These are phyloP conservation scores for Verbena officinalis DNA, from an alignment of 257 asterid genomes.

Conservation along the genomic window DNA sequence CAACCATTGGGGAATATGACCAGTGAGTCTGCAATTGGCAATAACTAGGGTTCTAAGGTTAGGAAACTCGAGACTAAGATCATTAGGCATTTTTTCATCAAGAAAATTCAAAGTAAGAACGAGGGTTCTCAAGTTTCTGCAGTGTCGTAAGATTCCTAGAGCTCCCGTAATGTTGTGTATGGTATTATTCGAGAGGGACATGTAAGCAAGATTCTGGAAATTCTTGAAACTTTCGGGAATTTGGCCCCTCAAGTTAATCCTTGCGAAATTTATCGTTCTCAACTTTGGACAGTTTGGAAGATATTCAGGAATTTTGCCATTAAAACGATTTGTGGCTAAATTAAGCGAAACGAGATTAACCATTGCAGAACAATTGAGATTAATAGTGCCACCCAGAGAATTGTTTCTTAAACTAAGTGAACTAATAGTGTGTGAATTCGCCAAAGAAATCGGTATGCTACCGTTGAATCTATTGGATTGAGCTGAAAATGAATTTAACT, in stretches of 20 bases:
- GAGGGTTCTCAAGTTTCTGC: constrained; percentile 62
- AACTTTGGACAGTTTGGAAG: constrained; percentile 58
- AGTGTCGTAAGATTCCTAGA: constrained; percentile 59
- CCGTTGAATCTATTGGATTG: constrained; percentile 69
- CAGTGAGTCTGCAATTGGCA: constrained; percentile 75
- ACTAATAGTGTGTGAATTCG: constrained; percentile 54
- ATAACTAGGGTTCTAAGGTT: constrained; percentile 62
- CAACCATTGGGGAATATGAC: constrained; percentile 73
- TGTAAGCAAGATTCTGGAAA: constrained; percentile 54
- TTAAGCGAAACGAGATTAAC: constrained; percentile 69
- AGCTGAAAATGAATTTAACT: constrained; percentile 56
- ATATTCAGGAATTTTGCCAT: constrained; percentile 58
- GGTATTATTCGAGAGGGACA: constrained; percentile 71
- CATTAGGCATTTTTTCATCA: constrained; percentile 53
- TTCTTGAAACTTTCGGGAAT: constrained; percentile 72
- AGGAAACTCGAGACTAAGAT: constrained; percentile 49
- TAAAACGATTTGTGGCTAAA: constrained; percentile 63
- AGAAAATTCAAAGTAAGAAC: constrained; percentile 67
- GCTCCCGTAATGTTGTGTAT: constrained; percentile 56
- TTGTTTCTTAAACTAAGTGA: constrained; percentile 69
- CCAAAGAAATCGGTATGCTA: constrained; percentile 57
- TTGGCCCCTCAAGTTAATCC: constrained; percentile 55
- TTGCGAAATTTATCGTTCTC: constrained; percentile 60
- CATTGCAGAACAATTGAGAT: constrained; percentile 76
- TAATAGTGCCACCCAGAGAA: constrained; percentile 54